phyloP scores from a whole-genome alignment of 345 rosid species.

The Salix suchowensis region DNA sequence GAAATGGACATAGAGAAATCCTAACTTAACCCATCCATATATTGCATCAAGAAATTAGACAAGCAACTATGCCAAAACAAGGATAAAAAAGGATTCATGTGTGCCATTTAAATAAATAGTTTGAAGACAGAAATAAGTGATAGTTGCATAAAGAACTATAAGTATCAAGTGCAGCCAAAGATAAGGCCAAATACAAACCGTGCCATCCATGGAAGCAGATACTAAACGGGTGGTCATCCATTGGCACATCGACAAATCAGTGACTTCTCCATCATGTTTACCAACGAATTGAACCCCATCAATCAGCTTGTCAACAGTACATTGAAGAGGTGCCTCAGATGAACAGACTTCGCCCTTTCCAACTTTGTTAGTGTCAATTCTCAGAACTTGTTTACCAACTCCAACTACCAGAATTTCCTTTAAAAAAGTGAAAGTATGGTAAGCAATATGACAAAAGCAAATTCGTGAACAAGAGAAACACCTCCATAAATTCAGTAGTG shows the following conservation, averaged over 20 bases:
- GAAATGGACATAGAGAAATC: not conserved
- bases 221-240: slow-evolving; percentile 80
- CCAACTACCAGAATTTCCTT: slow-evolving; percentile 82
- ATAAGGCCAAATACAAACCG: slow-evolving; percentile 46
- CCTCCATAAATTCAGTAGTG: not conserved
- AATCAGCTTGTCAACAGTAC: slow-evolving; percentile 56
- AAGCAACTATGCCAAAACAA: not conserved
- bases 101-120: not conserved
- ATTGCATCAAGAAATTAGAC: not conserved
- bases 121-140: not conserved
- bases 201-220: slow-evolving; percentile 86
- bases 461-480: not conserved
- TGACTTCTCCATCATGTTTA: slow-evolving; percentile 84
- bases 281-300: slow-evolving; percentile 83
- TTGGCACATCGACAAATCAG: slow-evolving; percentile 94
- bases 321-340: slow-evolving; percentile 67
- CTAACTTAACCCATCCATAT: not conserved
- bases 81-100: not conserved
- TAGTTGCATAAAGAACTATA: not conserved
- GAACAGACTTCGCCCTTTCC: slow-evolving; percentile 57
- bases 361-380: slow-evolving; percentile 70
- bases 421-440: not conserved
- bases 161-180: not conserved
- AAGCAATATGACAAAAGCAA: not conserved
- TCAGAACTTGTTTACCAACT: slow-evolving; percentile 63